These are phyloP conservation scores for Mycena latifolia DNA, from an alignment of 768 basidiomycete genomes.

Conservation along the genomic window DNA sequence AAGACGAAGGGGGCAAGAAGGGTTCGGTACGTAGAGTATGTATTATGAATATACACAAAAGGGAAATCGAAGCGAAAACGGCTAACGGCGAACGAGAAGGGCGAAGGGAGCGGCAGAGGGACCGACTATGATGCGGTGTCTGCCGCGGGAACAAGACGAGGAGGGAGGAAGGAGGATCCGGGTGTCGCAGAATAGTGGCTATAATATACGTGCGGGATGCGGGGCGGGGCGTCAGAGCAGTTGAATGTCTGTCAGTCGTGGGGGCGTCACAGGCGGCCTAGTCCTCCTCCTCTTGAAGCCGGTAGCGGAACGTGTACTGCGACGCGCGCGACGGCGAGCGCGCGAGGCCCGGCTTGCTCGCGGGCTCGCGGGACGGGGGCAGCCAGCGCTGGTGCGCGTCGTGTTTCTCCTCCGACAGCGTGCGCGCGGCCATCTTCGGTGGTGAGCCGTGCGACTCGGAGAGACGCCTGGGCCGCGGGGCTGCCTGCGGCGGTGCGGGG, in stretches of 20 bases:
- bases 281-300: slow-evolving; percentile 29
- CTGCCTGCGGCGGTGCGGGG: slow-evolving; percentile 46
- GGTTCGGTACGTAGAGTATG: slow-evolving; percentile 36
- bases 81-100: neutral
- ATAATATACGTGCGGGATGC: slow-evolving; percentile 47
- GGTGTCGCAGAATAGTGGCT: slow-evolving; percentile 32
- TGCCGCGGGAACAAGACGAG: neutral
- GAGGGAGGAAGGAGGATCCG: slow-evolving; percentile 33
- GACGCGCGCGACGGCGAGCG: slow-evolving; percentile 46
- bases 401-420: slow-evolving; percentile 76
- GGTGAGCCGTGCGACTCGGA: slow-evolving; percentile 60
- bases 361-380: slow-evolving; percentile 52
- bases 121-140: slow-evolving; percentile 38
- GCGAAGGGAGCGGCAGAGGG: slow-evolving; percentile 33
- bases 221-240: slow-evolving; percentile 33
- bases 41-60: slow-evolving; percentile 27
- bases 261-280: neutral
- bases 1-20: slow-evolving; percentile 7
- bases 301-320: slow-evolving; percentile 33
- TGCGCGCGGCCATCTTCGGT: slow-evolving; percentile 65
- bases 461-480: slow-evolving; percentile 57
- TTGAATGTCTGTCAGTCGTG: slow-evolving; percentile 34
- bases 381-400: slow-evolving; percentile 74
- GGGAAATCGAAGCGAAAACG: too few species aligned
- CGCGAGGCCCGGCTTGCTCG: slow-evolving; percentile 16